Percentiles rank a stretch among this genome's conserved stretches.
phyloP scores from a whole-genome alignment of 139 green algal species.

The Volvox reticuliferus region DNA sequence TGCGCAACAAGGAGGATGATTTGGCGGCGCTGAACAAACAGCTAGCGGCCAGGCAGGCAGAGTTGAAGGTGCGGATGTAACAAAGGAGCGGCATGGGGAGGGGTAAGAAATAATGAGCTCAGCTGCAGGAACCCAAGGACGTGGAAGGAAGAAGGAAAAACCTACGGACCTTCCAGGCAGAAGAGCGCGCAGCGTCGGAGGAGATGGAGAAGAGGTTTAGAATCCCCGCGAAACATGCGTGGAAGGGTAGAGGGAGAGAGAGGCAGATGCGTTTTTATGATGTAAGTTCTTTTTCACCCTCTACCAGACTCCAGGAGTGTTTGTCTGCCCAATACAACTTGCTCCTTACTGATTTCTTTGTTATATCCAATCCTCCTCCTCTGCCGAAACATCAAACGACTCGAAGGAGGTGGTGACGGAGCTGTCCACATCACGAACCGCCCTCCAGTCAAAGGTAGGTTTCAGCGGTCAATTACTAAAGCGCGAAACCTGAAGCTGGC shows the following conservation, averaged over 20 bases:
- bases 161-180: too few species aligned
- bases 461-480: too few species aligned
- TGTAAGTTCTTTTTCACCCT: background rate
- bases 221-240: too few species aligned
- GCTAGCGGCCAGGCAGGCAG: constrained; percentile 26
- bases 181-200: too few species aligned
- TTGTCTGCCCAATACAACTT: too few species aligned
- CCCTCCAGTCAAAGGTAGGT: constrained; percentile 29
- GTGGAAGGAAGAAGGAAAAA: too few species aligned
- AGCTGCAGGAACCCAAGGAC: too few species aligned
- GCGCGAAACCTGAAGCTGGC: too few species aligned
- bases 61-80: constrained; percentile 14
- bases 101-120: background rate
- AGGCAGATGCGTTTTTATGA: background rate
- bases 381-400: too few species aligned
- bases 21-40: constrained; percentile 39
- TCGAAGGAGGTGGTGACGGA: constrained; percentile 6
- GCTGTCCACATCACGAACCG: constrained; percentile 20
- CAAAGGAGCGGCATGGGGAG: background rate
- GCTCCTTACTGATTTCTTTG: too few species aligned
- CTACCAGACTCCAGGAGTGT: too few species aligned
- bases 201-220: background rate
- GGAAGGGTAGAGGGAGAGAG: background rate
- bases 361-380: too few species aligned
- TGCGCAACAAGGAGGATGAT: constrained; percentile 39